A percentile compares a stretch with the other conserved stretches of the same genome.
phyloP scores from a whole-genome alignment of 768 basidiomycete species.

The Glaciozyma martinii region DNA sequence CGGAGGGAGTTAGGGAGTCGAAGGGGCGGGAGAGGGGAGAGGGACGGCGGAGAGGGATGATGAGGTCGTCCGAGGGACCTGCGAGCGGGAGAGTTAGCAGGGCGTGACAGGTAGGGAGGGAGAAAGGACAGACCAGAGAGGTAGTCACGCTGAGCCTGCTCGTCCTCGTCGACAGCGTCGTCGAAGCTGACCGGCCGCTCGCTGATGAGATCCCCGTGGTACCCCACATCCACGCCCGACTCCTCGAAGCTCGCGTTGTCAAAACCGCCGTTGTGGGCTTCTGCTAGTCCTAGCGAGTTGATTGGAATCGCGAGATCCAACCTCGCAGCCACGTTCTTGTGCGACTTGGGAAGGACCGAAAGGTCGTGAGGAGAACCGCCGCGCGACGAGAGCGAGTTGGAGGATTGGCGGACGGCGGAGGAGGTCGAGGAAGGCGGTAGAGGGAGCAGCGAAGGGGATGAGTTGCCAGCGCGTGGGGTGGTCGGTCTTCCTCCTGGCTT shows the following conservation, averaged over 20 bases:
- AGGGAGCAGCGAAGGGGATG: not conserved
- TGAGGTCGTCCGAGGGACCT: not conserved
- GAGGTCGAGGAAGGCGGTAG: not conserved
- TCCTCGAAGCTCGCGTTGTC: not conserved
- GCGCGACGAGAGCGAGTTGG: slow-evolving; percentile 19
- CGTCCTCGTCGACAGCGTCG: not conserved
- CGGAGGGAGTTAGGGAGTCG: not conserved
- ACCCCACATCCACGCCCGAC: slow-evolving; percentile 20
- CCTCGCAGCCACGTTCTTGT: slow-evolving; percentile 11
- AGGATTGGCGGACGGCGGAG: slow-evolving; percentile 12
- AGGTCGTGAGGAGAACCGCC: slow-evolving; percentile 18
- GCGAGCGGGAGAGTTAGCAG: not conserved
- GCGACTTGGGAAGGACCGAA: not conserved
- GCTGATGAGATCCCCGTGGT: slow-evolving; percentile 16
- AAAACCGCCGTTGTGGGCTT: slow-evolving; percentile 8
- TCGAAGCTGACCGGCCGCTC: not conserved
- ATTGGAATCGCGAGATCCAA: slow-evolving; percentile 16
- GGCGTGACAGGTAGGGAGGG: not conserved
- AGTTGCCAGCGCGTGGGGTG: not conserved
- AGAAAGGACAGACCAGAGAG: slow-evolving; percentile 3
- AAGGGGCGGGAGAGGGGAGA: not conserved
- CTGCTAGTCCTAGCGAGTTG: not conserved
- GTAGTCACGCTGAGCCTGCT: slow-evolving; percentile 16
- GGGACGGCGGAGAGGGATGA: slow-evolving; percentile 1
- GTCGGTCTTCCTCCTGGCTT: no score